Percentiles rank a stretch among this genome's conserved stretches.
Conservation (phyloP, 306 rosid genomes). For the Prunus campanulata region DNA sequence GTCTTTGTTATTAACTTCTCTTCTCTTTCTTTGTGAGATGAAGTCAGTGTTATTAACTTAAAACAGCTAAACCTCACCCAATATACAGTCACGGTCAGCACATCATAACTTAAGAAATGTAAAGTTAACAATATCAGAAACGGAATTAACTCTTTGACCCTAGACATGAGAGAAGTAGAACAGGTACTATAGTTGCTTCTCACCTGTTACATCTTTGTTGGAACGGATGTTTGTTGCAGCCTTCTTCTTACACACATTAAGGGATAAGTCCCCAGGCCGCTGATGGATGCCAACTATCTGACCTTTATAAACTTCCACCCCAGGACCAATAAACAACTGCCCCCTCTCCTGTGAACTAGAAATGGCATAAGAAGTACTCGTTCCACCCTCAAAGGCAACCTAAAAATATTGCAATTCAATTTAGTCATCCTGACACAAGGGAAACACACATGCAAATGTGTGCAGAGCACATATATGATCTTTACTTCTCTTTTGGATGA, state of each 20-base stretch:
- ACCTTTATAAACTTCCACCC: slow-evolving; percentile 82
- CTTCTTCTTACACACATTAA: slow-evolving; percentile 94
- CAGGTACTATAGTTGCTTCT: slow-evolving; percentile 25
- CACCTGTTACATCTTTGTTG: slow-evolving; percentile 91
- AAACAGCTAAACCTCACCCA: not conserved
- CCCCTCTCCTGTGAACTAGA: slow-evolving; percentile 94
- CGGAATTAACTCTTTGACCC: not conserved
- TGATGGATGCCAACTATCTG: slow-evolving; percentile 96
- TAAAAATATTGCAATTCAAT: slow-evolving; percentile 33
- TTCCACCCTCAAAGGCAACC: slow-evolving; percentile 97
- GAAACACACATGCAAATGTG: not conserved
- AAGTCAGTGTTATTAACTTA: not conserved
- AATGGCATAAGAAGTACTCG: slow-evolving; percentile 85
- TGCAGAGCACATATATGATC: not conserved
- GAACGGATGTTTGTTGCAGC: slow-evolving; percentile 97
- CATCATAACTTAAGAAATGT: not conserved
- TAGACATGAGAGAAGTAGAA: not conserved
- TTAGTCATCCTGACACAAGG: not conserved
- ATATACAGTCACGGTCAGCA: not conserved
- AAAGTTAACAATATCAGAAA: not conserved
- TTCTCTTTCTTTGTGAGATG: not conserved
- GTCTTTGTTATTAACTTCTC: not conserved
- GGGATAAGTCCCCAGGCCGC: slow-evolving; percentile 87
- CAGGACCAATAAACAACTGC: slow-evolving; percentile 84
- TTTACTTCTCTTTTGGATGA: not conserved